Base-by-base conservation (phyloP, 2,329 filamentous ascomycete species). In the Botrytis tulipae region DNA sequence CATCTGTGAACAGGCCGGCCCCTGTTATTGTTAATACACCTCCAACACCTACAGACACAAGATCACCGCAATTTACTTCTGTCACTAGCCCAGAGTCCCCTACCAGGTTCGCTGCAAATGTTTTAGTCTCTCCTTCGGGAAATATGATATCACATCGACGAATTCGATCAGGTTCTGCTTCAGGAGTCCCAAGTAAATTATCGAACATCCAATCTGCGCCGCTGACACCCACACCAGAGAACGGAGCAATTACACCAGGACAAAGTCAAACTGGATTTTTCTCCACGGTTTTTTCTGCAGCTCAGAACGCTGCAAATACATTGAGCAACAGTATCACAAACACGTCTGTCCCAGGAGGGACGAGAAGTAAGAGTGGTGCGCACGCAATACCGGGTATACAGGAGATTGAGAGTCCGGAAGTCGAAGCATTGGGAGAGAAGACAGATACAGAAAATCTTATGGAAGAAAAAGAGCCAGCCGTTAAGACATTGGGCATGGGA, bases 251-350 rank as follows among this genome's bases (percentile, higher is more conserved):
- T 75, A 75, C 83, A 75, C 70, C 85, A 75, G 86, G 88, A 44
- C 70, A 72, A 59, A 40, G 32, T 42, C 87, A 88, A 72, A 85
- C 87, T 54, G 91, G 94, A 1, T 98, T 99, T 84, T 98, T 99
- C 83, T 97, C 94, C 7, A 95, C 93, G 40, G 93, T 99, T 80
- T 90, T 99, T 76, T 95, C 94, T 59, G 95, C 92, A 63, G 96
- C 96, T 29, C 95, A 98, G 82, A 98, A 92, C 87, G 95, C 95
- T 61, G 94, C 95, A 22, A 94, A 85, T 76, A 90, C 89, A 29
- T 82, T 95, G 7, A 93, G 88, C 77, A 93, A 88, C 76, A 93
- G 91, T 66, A 91, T 98, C 65, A 89, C 89, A 67, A 95, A 90
- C 80, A 88, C 87, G 6, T 85, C 86, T 44, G 85, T 85, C 12